These are phyloP conservation scores for Didymellaceae sp. DNA, from an alignment of 2,329 filamentous ascomycete genomes.

Conservation along the genomic window DNA sequence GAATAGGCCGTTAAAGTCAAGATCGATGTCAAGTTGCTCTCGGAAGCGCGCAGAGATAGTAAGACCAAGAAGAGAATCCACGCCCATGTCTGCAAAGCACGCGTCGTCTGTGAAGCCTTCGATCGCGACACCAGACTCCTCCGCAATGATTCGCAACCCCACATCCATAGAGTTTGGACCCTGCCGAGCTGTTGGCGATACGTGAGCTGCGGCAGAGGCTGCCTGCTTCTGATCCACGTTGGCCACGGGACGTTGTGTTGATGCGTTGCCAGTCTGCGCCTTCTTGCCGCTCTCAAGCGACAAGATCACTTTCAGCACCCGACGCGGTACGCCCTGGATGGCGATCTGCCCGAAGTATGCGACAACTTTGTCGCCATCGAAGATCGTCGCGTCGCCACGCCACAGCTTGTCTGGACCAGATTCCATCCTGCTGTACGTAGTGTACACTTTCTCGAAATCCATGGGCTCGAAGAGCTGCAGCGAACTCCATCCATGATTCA, in stretches of 20 bases:
- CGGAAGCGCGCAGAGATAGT: slow-evolving; percentile 28
- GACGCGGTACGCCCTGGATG: slow-evolving; percentile 10
- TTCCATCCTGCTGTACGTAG: slow-evolving; percentile 9
- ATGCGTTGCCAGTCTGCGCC: slow-evolving; percentile 4
- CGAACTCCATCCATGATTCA: slow-evolving; percentile 26
- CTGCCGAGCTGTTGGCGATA: no score
- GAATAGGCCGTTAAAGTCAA: slow-evolving; percentile 49
- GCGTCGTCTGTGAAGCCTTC: slow-evolving; percentile 35
- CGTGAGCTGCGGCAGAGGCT: neutral
- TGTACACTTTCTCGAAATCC: slow-evolving; percentile 5
- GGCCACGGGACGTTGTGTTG: neutral
- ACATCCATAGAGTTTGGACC: neutral
- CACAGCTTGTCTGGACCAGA: neutral
- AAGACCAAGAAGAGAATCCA: slow-evolving; percentile 39
- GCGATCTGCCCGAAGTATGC: neutral
- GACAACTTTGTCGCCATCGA: slow-evolving; percentile 4
- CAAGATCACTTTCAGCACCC: slow-evolving; percentile 13
- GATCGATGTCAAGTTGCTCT: slow-evolving; percentile 34
- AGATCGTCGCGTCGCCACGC: slow-evolving; percentile 10
- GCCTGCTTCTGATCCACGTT: neutral
- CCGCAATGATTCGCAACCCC: slow-evolving; percentile 31
- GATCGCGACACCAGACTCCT: slow-evolving; percentile 37
- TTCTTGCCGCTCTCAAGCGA: slow-evolving; percentile 17
- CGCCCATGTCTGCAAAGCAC: slow-evolving; percentile 34
- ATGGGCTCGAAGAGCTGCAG: slow-evolving; percentile 14